Evolutionary conservation across 306 rosid species (phyloP).

Genomic region (Oxytropis ochrocephala): DNA sequence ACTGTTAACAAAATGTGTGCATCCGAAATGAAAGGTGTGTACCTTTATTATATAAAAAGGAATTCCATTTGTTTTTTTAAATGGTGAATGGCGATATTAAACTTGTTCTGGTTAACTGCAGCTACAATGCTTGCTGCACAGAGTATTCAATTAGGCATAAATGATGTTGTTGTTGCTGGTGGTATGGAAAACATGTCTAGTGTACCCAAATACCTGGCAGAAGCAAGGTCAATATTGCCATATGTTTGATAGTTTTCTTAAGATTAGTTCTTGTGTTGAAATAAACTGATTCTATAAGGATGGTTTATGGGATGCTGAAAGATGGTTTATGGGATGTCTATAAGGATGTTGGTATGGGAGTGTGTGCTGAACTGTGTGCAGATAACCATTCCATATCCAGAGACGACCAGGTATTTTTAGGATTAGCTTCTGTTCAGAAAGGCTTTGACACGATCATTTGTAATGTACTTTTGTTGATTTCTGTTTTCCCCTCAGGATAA

Average conservation of each 20-base stretch:
- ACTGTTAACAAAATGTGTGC: slow-evolving; percentile 98
- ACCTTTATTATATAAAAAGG: background rate
- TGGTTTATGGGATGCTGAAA: slow-evolving; percentile 96
- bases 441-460: background rate
- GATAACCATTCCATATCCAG: slow-evolving; percentile 76
- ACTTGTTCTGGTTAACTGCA: slow-evolving; percentile 31
- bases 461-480: slow-evolving; percentile 12
- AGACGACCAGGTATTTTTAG: slow-evolving; percentile 69
- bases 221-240: slow-evolving; percentile 70
- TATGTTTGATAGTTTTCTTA: slow-evolving; percentile 6
- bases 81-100: background rate
- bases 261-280: slow-evolving; percentile 4
- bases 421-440: background rate
- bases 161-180: slow-evolving; percentile 97
- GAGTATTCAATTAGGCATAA: no score
- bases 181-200: slow-evolving; percentile 99
- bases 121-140: slow-evolving; percentile 98
- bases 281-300: slow-evolving; percentile 48
- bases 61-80: background rate
- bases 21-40: slow-evolving; percentile 89
- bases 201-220: slow-evolving; percentile 84
- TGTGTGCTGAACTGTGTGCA: slow-evolving; percentile 91
- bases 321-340: no score
- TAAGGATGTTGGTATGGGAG: slow-evolving; percentile 83
- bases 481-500: slow-evolving; percentile 56